Conservation (phyloP, 805 yeast genomes). For the Metschnikowia anglica region DNA sequence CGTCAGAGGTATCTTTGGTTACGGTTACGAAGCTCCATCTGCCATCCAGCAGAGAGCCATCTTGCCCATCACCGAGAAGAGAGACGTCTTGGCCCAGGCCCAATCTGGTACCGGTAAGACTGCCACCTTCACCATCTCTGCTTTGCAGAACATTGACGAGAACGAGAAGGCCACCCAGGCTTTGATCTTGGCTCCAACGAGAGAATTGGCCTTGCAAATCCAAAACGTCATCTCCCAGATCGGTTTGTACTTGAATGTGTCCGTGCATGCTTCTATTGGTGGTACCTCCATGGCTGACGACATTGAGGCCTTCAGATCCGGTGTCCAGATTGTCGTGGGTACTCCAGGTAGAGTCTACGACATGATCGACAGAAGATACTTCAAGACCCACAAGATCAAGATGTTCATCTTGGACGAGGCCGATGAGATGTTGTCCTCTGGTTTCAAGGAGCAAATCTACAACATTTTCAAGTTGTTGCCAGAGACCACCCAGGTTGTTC, state of each 20-base stretch:
- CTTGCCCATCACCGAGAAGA: conserved; percentile 70
- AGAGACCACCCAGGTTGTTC: conserved; percentile 87
- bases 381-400: conserved; percentile 79
- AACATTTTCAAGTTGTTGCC: conserved; percentile 90
- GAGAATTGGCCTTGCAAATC: conserved; percentile 96
- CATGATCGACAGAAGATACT: conserved; percentile 87
- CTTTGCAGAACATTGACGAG: conserved; percentile 73
- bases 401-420: conserved; percentile 98
- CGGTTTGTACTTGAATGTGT: conserved; percentile 86
- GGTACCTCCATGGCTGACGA: conserved; percentile 92
- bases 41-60: conserved; percentile 84
- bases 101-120: conserved; percentile 91
- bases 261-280: conserved; percentile 96
- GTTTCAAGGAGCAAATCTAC: conserved; percentile 94
- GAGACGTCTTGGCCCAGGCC: conserved; percentile 77
- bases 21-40: conserved; percentile 80
- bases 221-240: conserved; percentile 88
- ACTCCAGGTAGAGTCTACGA: conserved; percentile 98
- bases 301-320: conserved; percentile 75
- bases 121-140: conserved; percentile 80
- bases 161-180: conserved; percentile 80
- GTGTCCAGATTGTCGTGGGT: conserved; percentile 93
- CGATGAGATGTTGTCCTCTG: conserved; percentile 91
- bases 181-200: conserved; percentile 91
- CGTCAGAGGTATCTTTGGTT: conserved; percentile 72